Evolutionary conservation across 1,139 yeast genomes (phyloP).

Genomic region (Blastobotrys petasosporus): DNA sequence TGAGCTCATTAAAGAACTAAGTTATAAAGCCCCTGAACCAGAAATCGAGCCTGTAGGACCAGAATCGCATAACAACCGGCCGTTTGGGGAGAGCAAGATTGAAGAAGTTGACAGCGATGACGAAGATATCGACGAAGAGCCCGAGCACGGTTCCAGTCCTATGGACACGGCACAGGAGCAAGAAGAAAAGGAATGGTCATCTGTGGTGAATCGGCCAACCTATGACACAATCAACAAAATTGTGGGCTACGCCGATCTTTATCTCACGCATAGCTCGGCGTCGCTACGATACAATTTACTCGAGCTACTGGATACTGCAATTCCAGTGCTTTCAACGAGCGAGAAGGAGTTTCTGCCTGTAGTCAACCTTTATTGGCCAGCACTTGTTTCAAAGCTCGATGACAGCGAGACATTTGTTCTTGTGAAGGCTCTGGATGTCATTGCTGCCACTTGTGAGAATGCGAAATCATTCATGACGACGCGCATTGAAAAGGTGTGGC

Average conservation of each 20-base stretch:
- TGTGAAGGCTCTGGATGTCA: constrained; percentile 37
- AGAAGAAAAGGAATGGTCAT: constrained; percentile 47
- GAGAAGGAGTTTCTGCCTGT: constrained; percentile 57
- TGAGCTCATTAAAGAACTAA: constrained; percentile 20
- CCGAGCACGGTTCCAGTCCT: constrained; percentile 33
- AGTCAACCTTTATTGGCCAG: constrained; percentile 67
- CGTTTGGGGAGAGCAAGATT: constrained; percentile 8
- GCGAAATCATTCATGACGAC: constrained; percentile 48
- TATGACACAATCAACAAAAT: constrained; percentile 58
- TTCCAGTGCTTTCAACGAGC: constrained; percentile 62
- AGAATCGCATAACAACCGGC: constrained; percentile 9
- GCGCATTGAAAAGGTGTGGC: constrained; percentile 47
- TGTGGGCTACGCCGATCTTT: constrained; percentile 60
- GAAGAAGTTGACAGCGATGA: constrained; percentile 5
- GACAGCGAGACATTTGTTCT: constrained; percentile 33
- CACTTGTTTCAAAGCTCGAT: constrained; percentile 31
- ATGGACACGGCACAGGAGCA: constrained; percentile 28
- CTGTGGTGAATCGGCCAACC: constrained; percentile 54
- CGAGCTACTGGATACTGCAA: constrained; percentile 42
- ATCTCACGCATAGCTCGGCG: constrained; percentile 63
- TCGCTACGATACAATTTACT: constrained; percentile 53
- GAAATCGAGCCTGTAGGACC: constrained; percentile 13
- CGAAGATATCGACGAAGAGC: constrained; percentile 36
- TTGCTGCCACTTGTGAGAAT: constrained; percentile 37
- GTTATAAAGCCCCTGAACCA: constrained; percentile 13